Evolutionary conservation across 225 moss, liverwort and hornwort species (phyloP), one percentile per base, ranked within the genome.

Genomic region (Sphagnum tenellum): DNA sequence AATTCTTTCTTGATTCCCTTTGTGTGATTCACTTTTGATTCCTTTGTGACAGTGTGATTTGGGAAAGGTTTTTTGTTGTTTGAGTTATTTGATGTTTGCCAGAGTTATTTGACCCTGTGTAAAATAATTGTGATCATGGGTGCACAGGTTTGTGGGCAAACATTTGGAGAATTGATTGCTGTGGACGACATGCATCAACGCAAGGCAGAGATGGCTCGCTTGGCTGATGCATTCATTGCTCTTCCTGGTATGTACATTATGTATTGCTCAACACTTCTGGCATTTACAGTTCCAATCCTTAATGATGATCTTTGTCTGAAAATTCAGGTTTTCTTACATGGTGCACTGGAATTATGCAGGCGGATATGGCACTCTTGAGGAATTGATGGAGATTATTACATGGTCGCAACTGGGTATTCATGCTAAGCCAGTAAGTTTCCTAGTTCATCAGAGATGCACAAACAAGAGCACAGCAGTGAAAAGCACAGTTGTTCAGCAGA

Each of bases 161-260:
- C 66, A 10, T 47, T 66, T 7, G 66, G 66, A 45, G 45, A 56
- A 8, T 13, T 56, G 12, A 13, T 66, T 5, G 55, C 46, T 2
- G 66, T 66, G 45, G 45, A 45, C 8, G 56, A 66, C 55, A 66
- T 66, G 66, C 66, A 66, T 66, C 66, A 66, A 44, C 54, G 66
- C 45, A 66, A 66, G 55, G 66, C 66, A 10, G 66, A 66, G 13
- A 66, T 66, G 66, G 66, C 66, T 47, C 47, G 66, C 55, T 56
- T 45, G 10, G 54, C 66, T 3, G 66, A 66, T 12, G 66, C 66
- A 9, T 66, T 66, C 47, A 66, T 66, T 47, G 66, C 66, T 5
- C 56, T 66, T 2, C 66, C 66, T n/a, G 66, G 54, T 3, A 52
- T 9, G 13, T 10, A 59, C 8, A 59, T 1, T 2, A 7, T 55